Evolutionary conservation across 805 yeast species (phyloP).

Genomic region (Hanseniaspora taiwanica): DNA sequence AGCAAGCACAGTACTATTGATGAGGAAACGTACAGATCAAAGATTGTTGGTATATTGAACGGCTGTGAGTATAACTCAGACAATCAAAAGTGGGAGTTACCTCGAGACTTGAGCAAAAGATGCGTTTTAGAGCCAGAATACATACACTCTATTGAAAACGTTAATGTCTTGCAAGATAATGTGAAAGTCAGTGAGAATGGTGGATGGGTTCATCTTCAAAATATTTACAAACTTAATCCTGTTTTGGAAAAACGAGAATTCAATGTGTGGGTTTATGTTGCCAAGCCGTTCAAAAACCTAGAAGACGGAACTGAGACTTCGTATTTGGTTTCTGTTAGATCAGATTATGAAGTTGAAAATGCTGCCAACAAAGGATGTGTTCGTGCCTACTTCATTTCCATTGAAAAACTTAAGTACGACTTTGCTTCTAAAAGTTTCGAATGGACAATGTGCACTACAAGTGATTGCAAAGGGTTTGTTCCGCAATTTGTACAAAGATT

Average conservation of each 20-base stretch:
- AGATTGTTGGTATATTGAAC: conserved; percentile 17
- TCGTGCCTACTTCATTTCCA: conserved; percentile 24
- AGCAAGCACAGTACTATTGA: conserved; percentile 14
- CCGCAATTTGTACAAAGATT: conserved; percentile 29
- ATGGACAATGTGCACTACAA: conserved; percentile 28
- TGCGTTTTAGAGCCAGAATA: conserved; percentile 24
- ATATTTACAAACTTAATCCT: conserved; percentile 26
- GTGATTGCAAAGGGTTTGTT: conserved; percentile 29
- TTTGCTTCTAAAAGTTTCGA: conserved; percentile 10
- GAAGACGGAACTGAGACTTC: conserved; percentile 14
- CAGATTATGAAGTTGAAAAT: conserved; percentile 14
- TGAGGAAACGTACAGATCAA: conserved; percentile 10
- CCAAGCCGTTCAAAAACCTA: conserved; percentile 11
- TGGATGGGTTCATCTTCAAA: conserved; percentile 21
- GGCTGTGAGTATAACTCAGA: conserved; percentile 15
- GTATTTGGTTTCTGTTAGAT: conserved; percentile 24
- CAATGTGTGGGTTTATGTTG: conserved; percentile 24
- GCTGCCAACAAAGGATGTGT: conserved; percentile 13
- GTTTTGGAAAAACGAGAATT: conserved; percentile 27
- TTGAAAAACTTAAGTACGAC: conserved; percentile 22
- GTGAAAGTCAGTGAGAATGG: not conserved
- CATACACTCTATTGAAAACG: conserved; percentile 21
- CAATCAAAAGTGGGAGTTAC: conserved; percentile 11
- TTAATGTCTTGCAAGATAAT: conserved; percentile 12
- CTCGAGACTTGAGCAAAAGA: conserved; percentile 13